Conservation (phyloP, 139 green algal genomes). For the Chlorella sp. region DNA sequence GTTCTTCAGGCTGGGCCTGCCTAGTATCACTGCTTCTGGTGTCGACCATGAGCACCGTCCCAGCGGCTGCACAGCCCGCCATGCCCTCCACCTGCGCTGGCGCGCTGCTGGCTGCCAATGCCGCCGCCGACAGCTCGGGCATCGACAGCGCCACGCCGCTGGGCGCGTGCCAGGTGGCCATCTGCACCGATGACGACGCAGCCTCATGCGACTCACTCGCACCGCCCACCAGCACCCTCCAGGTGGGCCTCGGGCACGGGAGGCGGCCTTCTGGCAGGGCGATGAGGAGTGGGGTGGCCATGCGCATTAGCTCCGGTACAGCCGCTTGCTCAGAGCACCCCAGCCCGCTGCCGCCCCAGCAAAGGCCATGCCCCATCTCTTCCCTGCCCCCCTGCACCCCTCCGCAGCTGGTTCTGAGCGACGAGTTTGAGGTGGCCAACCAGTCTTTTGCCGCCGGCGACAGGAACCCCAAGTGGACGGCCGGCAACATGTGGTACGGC, state of each 20-base stretch:
- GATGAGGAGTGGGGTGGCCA: not conserved
- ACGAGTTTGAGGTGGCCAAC: constrained; percentile 56
- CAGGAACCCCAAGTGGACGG: constrained; percentile 52
- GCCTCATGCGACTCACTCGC: not conserved
- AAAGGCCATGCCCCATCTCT: not conserved
- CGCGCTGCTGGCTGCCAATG: not conserved
- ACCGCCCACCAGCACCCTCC: not conserved
- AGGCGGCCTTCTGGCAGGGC: no score
- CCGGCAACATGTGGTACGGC: constrained; percentile 30
- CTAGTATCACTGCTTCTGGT: no score
- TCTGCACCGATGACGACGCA: constrained; percentile 26
- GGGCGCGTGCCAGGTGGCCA: constrained; percentile 26
- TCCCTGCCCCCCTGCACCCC: not conserved
- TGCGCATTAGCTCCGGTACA: no score
- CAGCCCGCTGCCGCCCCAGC: not conserved
- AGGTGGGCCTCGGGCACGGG: not conserved
- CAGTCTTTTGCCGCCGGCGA: constrained; percentile 29
- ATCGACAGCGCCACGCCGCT: constrained; percentile 47
- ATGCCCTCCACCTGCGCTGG: not conserved
- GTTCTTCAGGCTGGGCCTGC: no score
- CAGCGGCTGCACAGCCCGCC: no score
- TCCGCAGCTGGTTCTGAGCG: constrained; percentile 57
- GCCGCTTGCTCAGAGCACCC: no score
- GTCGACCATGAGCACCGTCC: no score
- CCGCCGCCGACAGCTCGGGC: not conserved